A percentile compares a stretch with the other conserved stretches of the same genome.
Evolutionary conservation across 2,329 filamentous ascomycete species (phyloP).

Genomic region (Trichoderma sp.): DNA sequence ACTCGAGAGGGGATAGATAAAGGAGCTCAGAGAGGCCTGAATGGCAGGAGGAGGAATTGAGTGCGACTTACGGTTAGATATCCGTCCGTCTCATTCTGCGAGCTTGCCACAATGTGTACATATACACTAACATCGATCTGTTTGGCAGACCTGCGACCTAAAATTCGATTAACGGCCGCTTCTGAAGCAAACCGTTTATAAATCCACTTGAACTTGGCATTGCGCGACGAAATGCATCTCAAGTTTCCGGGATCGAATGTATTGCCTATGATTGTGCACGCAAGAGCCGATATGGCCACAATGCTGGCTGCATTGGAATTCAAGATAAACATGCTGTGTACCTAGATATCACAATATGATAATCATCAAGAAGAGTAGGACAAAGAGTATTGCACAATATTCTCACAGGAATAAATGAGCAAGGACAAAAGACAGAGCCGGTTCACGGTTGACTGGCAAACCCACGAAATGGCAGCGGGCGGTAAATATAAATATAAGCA

Average conservation of each 20-base stretch:
- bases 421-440: neutral
- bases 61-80: neutral
- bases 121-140: constrained; percentile 6
- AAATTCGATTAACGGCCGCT: neutral
- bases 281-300: neutral
- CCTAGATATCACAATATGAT: neutral
- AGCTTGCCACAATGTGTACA: constrained; percentile 11
- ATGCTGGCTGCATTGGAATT: neutral
- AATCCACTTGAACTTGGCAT: neutral
- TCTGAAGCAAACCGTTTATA: neutral
- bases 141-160: neutral
- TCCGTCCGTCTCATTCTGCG: neutral
- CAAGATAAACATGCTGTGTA: neutral
- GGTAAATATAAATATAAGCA: neutral
- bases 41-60: neutral
- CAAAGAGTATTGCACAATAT: neutral
- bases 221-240: neutral
- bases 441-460: neutral
- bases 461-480: neutral
- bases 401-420: neutral
- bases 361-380: neutral
- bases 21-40: neutral
- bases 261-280: neutral
- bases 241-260: neutral
- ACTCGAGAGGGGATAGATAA: neutral